Percentiles rank a stretch among this genome's conserved stretches.
phyloP scores from a whole-genome alignment of 805 yeast genomes.

The Priceomyces medius region DNA sequence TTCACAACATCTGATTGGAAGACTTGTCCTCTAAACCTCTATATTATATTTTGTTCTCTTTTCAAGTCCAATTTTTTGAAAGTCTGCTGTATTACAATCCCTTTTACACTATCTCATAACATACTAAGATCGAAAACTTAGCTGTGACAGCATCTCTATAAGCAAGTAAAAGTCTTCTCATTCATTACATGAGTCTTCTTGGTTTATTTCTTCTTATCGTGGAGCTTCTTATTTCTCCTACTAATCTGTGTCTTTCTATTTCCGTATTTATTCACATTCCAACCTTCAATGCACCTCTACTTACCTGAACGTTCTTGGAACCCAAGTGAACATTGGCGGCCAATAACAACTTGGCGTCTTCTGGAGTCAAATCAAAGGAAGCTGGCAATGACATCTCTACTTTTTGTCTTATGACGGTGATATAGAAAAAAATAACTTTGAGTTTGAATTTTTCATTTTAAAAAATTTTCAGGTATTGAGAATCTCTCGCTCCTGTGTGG shows the following conservation, averaged over 20 bases:
- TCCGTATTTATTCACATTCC: not conserved
- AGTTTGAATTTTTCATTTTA: constrained; percentile 6
- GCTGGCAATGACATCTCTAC: constrained; percentile 75
- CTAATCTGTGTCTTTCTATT: not conserved
- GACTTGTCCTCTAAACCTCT: no score
- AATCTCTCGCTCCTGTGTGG: not conserved
- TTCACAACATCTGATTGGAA: no score
- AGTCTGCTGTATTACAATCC: no score
- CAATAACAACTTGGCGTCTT: constrained; percentile 97
- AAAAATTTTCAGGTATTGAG: constrained; percentile 5
- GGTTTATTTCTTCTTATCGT: no score
- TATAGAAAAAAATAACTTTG: constrained; percentile 8
- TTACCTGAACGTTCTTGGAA: constrained; percentile 98
- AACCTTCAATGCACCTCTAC: constrained; percentile 30
- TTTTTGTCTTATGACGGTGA: constrained; percentile 9
- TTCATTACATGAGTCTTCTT: constrained; percentile 1
- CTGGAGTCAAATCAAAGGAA: constrained; percentile 90
- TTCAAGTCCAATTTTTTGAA: no score
- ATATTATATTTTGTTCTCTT: no score
- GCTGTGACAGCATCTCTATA: not conserved
- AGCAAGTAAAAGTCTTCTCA: not conserved
- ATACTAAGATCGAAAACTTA: not conserved
- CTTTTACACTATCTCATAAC: no score
- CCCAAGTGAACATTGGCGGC: constrained; percentile 99
- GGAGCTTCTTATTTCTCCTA: not conserved